Base-by-base conservation (phyloP, 305 asterid genomes). In the Fraxinus latifolia region DNA sequence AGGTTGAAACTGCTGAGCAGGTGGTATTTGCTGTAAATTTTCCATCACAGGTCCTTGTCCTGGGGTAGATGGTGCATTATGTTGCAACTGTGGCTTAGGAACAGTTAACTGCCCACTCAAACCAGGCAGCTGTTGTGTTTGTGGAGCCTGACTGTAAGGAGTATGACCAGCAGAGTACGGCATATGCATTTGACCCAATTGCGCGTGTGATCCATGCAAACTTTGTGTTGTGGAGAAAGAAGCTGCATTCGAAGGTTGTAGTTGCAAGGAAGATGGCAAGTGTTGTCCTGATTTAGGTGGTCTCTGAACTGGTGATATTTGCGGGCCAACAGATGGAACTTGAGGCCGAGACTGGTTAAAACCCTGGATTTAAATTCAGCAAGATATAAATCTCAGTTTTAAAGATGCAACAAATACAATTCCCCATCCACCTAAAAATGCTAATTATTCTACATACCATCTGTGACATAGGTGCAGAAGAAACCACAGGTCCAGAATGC, bases 41-140 rank as follows among this genome's bases (percentile, higher is more conserved):
- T 86, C 88, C 42, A 78, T 67, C 19, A 82, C 88, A 70, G 92
- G 90, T 58, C 88, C 83, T 78, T 86, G 97, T 80, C 88, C 93
- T 39, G 89, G 77, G 53, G 86, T 83, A 39, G 91, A 76, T 60
- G 89, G 39, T 62, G 89, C 84, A 87, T 83, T 89, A 65, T 86
- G 89, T 87, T 82, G 97, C 85, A 82, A 83, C 87, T 88, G 98
- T 42, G 90, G 80, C 83, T 82, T 95, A 53, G 92, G 80, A 78
- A 86, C 84, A 83, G 93, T 62, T 29, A 83, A 83, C 83, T 89
- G 93, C 79, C 93, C 91, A 32, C 83, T 89, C 74, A 80, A 84
- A 42, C 91, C 94, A 1, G 83, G 85, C 21, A 85, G 62, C 83
- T 85, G 95, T 76, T 88, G 96, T 34, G 90, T 85, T 33, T 87